Percentiles rank a stretch among this genome's conserved stretches.
These are phyloP conservation scores for Pichia manshurica DNA, from an alignment of 805 yeast species.

Conservation along the genomic window DNA sequence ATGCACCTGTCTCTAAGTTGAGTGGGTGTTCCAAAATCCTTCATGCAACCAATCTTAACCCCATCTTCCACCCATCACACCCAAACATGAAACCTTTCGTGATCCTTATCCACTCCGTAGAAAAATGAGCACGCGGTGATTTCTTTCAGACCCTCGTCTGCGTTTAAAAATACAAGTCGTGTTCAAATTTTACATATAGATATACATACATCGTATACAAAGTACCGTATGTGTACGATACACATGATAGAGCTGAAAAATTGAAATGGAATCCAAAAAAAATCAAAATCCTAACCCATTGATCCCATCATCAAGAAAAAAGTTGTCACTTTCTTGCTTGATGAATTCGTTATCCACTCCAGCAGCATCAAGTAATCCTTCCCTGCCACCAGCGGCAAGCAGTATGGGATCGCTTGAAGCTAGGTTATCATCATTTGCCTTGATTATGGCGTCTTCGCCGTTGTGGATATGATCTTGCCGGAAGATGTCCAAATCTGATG, in stretches of 20 bases:
- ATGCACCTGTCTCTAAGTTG: no score
- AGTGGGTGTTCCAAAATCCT: no score
- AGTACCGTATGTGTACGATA: no score
- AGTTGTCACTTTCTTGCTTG: constrained; percentile 6
- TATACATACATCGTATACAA: neutral
- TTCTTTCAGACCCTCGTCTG: no score
- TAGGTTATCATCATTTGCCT: neutral
- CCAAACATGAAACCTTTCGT: no score
- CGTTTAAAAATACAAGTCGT: neutral
- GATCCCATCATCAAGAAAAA: constrained; percentile 10
- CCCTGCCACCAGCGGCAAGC: neutral
- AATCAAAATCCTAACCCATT: constrained; percentile 4
- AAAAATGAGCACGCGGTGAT: no score
- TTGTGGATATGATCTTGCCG: neutral
- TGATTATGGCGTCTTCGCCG: constrained; percentile 2
- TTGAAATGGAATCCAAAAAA: neutral
- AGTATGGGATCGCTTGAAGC: neutral
- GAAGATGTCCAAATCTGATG: constrained; percentile 15
- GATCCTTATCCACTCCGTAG: no score
- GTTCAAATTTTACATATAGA: constrained; percentile 1
- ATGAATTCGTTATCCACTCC: constrained; percentile 6
- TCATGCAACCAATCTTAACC: no score
- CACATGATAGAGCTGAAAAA: no score
- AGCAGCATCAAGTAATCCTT: constrained; percentile 1
- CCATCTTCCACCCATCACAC: no score